Percentiles rank a stretch among this genome's conserved stretches.
Evolutionary conservation across 768 basidiomycete genomes (phyloP).

Genomic region (Macrolepiota albuminosa): DNA sequence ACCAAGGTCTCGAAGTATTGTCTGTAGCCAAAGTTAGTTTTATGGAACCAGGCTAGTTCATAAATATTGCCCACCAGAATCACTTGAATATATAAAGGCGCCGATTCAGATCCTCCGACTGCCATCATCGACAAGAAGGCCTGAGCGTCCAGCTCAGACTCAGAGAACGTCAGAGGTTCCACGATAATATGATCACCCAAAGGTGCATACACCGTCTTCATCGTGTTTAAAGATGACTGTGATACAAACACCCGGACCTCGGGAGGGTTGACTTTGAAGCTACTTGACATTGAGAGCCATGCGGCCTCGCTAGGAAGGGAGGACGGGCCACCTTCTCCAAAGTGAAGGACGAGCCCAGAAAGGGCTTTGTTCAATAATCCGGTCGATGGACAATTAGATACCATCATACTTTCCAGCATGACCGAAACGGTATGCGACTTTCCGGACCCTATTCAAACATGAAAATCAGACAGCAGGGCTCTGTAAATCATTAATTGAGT

Average conservation of each 20-base stretch:
- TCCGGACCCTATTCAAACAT: slow-evolving; percentile 45
- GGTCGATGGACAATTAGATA: slow-evolving; percentile 42
- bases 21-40: slow-evolving; percentile 25
- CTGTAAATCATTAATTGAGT: slow-evolving; percentile 10
- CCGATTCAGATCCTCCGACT: slow-evolving; percentile 51
- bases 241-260: slow-evolving; percentile 53
- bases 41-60: not conserved
- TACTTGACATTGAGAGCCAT: slow-evolving; percentile 42
- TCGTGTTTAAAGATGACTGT: slow-evolving; percentile 54
- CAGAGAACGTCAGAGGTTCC: slow-evolving; percentile 48
- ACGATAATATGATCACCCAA: slow-evolving; percentile 47
- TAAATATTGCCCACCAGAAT: slow-evolving; percentile 45
- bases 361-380: slow-evolving; percentile 53
- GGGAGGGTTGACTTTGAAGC: slow-evolving; percentile 25
- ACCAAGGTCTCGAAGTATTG: slow-evolving; percentile 58
- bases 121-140: slow-evolving; percentile 77
- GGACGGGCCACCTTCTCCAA: slow-evolving; percentile 58
- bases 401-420: slow-evolving; percentile 65
- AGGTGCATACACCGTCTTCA: slow-evolving; percentile 50
- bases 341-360: slow-evolving; percentile 62
- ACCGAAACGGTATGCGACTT: slow-evolving; percentile 72
- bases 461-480: not conserved
- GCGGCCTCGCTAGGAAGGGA: slow-evolving; percentile 64
- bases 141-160: slow-evolving; percentile 60
- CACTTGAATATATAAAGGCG: slow-evolving; percentile 67